Percentiles rank a stretch among this genome's conserved stretches.
Conservation (phyloP, 2,329 filamentous ascomycete genomes). For the Xylaria arbuscula region DNA sequence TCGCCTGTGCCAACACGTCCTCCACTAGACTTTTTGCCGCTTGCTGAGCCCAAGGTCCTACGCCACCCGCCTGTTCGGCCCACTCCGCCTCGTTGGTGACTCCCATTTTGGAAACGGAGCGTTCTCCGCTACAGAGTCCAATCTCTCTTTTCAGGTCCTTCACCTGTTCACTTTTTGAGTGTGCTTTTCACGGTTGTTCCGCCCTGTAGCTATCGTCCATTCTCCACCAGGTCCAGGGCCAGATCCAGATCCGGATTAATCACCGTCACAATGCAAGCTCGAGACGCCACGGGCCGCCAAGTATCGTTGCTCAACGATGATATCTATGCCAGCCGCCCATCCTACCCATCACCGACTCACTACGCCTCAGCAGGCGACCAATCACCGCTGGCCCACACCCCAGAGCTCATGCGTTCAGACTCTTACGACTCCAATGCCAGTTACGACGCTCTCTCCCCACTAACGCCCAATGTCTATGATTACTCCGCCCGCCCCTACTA, state of each 20-base stretch:
- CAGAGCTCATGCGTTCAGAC: slow-evolving; percentile 68
- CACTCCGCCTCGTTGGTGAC: slow-evolving; percentile 14
- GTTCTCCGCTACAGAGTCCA: slow-evolving; percentile 15
- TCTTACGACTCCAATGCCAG: slow-evolving; percentile 71
- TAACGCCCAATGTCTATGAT: slow-evolving; percentile 64
- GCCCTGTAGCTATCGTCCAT: slow-evolving; percentile 8
- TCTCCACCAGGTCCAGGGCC: neutral
- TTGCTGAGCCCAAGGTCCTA: slow-evolving; percentile 19
- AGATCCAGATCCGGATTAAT: neutral
- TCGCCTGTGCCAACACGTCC: slow-evolving; percentile 14
- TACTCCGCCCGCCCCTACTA: slow-evolving; percentile 54
- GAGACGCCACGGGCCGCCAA: slow-evolving; percentile 66
- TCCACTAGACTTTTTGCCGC: slow-evolving; percentile 14
- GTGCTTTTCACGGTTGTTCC: slow-evolving; percentile 11
- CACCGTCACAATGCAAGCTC: slow-evolving; percentile 60
- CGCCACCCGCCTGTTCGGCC: slow-evolving; percentile 25
- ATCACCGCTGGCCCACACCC: slow-evolving; percentile 63
- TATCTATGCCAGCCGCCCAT: slow-evolving; percentile 49
- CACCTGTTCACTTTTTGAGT: slow-evolving; percentile 1
- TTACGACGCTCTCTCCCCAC: slow-evolving; percentile 64
- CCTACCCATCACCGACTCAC: slow-evolving; percentile 53
- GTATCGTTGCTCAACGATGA: slow-evolving; percentile 72
- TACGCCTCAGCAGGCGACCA: slow-evolving; percentile 53
- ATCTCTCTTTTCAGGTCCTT: neutral
- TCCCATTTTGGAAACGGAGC: slow-evolving; percentile 22